Conservation (phyloP, 306 rosid genomes). For the Prunus mume region DNA sequence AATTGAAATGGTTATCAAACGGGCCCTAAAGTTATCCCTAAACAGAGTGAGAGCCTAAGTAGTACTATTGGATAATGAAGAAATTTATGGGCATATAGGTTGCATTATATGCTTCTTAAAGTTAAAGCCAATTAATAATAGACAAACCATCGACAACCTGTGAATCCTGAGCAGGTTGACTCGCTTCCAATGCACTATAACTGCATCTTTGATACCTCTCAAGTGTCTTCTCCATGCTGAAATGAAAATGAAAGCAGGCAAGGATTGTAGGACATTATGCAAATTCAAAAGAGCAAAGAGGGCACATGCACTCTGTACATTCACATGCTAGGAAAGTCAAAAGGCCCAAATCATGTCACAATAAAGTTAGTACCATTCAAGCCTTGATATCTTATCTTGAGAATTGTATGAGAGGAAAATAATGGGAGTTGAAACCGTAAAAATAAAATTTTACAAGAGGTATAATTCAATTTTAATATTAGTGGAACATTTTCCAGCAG, state of each 20-base stretch:
- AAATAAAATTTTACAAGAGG: too few relatives aligned
- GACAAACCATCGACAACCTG: slow-evolving; percentile 42
- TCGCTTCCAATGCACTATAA: slow-evolving; percentile 52
- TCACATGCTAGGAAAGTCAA: not conserved
- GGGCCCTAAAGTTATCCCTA: too few relatives aligned
- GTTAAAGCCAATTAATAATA: not conserved
- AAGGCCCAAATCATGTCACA: not conserved
- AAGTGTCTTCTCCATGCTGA: slow-evolving; percentile 64
- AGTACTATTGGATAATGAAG: not conserved
- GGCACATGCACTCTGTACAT: not conserved
- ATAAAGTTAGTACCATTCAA: too few relatives aligned
- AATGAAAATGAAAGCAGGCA: slow-evolving; percentile 9
- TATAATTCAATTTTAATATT: too few relatives aligned
- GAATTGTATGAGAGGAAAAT: too few relatives aligned
- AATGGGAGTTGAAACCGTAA: too few relatives aligned
- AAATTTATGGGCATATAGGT: not conserved
- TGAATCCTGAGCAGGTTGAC: slow-evolving; percentile 46
- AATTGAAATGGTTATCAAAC: too few relatives aligned
- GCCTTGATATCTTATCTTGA: too few relatives aligned
- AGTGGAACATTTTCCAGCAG: too few relatives aligned
- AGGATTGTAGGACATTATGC: not conserved
- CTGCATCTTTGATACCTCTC: slow-evolving; percentile 63
- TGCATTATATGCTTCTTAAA: not conserved
- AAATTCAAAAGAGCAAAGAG: not conserved
- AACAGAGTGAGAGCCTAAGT: too few relatives aligned